Base-by-base conservation (phyloP, 805 yeast species). In the Ogataea thermomethanolica region DNA sequence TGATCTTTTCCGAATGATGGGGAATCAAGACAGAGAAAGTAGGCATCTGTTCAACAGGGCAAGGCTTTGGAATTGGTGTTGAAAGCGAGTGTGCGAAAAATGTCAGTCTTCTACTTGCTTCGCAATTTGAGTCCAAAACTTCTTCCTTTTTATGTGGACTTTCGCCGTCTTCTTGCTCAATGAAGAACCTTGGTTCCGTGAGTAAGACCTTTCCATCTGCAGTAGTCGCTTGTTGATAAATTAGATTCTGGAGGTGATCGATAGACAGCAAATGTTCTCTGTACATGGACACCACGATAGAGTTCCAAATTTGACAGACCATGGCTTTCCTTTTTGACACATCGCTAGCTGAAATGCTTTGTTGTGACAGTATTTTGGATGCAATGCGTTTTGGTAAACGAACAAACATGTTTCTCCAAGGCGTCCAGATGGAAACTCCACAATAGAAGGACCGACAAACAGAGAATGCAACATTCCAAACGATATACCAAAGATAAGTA, bases 31-130 rank as follows among this genome's bases (percentile, higher is more conserved):
- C 95, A 1, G 93, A 78, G 53, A 87, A 87, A 0, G 85, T 68
- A 1, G 95, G 95, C 87, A 85, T 84, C 31, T 78, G 69, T 14
- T 71, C 73, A 7, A 81, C 73, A 0, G 87, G 74, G 9, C 73
- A 62, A 0, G 88, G 81, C 32, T 81, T 88, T 0, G 87, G 84
- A 67, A 88, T 82, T 1, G 95, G 91, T 0, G 95, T 85, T 0
- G 95, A 81, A 30, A 88, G 66, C 0, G 95, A 86, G 55, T 88
- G 95, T 0, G 96, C 96, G 69, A 88, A 88, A 56, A 85, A 88
- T 0, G 95, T 84, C 1, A 88, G 76, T 48, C 96, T 71, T 53
- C 96, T 68, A 55, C 81, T 81, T 0, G 95, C 95, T 56, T 85
- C 95, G 1, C 88, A 76, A 36, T 78, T 76, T 1, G 74, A 59